Conservation (phyloP, 768 basidiomycete genomes). For the Leccinellum rugosiceps region DNA sequence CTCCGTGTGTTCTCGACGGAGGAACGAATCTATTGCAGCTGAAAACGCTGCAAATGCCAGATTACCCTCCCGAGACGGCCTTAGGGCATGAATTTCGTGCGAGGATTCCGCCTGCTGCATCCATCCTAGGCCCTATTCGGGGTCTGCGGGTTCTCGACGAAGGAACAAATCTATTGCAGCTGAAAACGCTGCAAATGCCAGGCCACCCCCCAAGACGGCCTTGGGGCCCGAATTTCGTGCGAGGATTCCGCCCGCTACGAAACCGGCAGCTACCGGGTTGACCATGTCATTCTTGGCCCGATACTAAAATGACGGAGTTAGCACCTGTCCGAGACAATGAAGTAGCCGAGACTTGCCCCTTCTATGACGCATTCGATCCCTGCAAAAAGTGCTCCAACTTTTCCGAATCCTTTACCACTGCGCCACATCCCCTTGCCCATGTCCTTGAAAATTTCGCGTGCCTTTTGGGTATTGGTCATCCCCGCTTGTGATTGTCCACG, state of each 20-base stretch:
- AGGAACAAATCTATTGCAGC: conserved; percentile 83
- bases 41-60: conserved; percentile 93
- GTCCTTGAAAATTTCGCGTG: conserved; percentile 82
- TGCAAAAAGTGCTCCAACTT: conserved; percentile 92
- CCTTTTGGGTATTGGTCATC: conserved; percentile 70
- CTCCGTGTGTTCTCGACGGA: conserved; percentile 81
- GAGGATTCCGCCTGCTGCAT: conserved; percentile 39
- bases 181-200: conserved; percentile 93
- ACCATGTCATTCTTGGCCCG: conserved; percentile 94
- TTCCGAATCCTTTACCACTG: conserved; percentile 88
- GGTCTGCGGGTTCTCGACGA: conserved; percentile 70
- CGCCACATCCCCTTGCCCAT: conserved; percentile 93
- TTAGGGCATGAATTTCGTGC: conserved; percentile 85
- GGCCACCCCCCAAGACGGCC: conserved; percentile 80
- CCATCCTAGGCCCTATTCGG: background rate
- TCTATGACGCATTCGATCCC: conserved; percentile 96
- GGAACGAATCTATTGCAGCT: conserved; percentile 78
- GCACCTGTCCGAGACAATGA: background rate
- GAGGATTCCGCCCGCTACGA: conserved; percentile 86
- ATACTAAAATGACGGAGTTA: conserved; percentile 52
- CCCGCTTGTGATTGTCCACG: conserved; percentile 57
- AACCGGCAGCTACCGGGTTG: conserved; percentile 86
- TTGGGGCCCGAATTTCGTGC: conserved; percentile 86
- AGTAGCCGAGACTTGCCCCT: conserved; percentile 57
- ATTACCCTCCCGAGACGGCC: conserved; percentile 84